These are phyloP conservation scores for Yamadazyma kanchanaburiensis DNA, from an alignment of 1,139 yeast species.

Conservation along the genomic window DNA sequence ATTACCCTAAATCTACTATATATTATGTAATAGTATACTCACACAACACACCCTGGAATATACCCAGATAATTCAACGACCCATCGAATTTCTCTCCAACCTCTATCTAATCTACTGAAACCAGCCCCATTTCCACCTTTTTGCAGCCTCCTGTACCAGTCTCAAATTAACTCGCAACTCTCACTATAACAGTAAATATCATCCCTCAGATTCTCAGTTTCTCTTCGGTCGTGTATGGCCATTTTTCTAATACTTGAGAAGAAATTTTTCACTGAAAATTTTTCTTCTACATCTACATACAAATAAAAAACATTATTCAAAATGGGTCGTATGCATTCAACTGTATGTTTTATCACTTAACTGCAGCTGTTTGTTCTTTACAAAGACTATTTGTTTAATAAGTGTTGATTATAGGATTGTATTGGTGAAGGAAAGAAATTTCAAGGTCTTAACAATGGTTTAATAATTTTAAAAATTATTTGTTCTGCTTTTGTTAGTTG, in stretches of 20 bases:
- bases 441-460: constrained; percentile 16
- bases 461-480: constrained; percentile 5
- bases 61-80: too few relatives aligned
- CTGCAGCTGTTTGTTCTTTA: constrained; percentile 5
- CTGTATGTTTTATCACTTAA: constrained; percentile 51
- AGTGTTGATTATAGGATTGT: constrained; percentile 12
- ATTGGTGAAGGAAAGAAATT: constrained; percentile 9
- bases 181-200: too few relatives aligned
- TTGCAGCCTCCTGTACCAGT: too few relatives aligned
- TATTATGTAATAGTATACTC: too few relatives aligned
- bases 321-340: constrained; percentile 82
- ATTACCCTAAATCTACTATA: too few relatives aligned
- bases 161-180: too few relatives aligned
- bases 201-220: too few relatives aligned
- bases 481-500: constrained; percentile 13
- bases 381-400: constrained; percentile 7
- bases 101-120: too few relatives aligned
- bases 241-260: not conserved
- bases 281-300: constrained; percentile 12
- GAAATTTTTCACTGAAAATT: constrained; percentile 14
- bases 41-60: too few relatives aligned
- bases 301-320: constrained; percentile 39
- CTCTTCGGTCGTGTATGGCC: constrained; percentile 8
- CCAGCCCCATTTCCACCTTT: too few relatives aligned
- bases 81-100: too few relatives aligned